These are phyloP conservation scores for Basidiobolus heterosporus DNA, from an alignment of 371 early-diverging fungal genomes.

Conservation along the genomic window DNA sequence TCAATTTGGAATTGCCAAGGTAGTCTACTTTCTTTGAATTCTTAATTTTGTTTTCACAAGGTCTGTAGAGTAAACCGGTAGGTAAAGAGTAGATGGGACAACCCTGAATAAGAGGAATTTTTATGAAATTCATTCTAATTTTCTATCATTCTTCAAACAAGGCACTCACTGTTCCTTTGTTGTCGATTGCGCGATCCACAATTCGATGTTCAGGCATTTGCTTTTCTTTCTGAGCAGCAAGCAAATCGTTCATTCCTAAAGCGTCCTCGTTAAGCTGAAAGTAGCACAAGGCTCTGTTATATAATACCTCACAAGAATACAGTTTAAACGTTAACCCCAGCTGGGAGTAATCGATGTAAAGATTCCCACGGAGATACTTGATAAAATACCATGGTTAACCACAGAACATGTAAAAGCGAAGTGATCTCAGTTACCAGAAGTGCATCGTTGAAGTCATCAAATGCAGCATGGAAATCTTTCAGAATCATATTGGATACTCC, in stretches of 20 bases:
- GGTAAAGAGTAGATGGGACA: slow-evolving; percentile 64
- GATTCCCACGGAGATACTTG: slow-evolving; percentile 70
- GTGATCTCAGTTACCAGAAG: slow-evolving; percentile 22
- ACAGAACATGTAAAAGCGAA: neutral
- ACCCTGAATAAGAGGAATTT: slow-evolving; percentile 11
- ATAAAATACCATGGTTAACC: neutral
- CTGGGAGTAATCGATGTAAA: slow-evolving; percentile 85
- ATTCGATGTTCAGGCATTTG: slow-evolving; percentile 55
- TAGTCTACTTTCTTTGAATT: slow-evolving; percentile 63
- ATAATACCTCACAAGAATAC: slow-evolving; percentile 71
- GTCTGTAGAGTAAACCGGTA: slow-evolving; percentile 60
- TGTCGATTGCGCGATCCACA: slow-evolving; percentile 46
- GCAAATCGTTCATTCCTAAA: slow-evolving; percentile 57
- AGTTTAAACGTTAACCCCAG: slow-evolving; percentile 77
- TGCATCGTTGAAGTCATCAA: slow-evolving; percentile 36
- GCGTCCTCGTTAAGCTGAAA: slow-evolving; percentile 55
- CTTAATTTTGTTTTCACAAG: slow-evolving; percentile 62
- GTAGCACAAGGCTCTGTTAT: slow-evolving; percentile 76
- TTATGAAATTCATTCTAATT: neutral
- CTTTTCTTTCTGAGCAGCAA: slow-evolving; percentile 47
- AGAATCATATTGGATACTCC: slow-evolving; percentile 69
- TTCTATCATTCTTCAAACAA: neutral
- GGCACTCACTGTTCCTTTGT: neutral
- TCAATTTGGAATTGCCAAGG: slow-evolving; percentile 57
- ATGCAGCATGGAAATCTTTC: slow-evolving; percentile 43